Evolutionary conservation across 208 protist genomes (phyloP), one percentile per base, ranked within the genome.

Genomic region (Acanthamoeba royreba): DNA sequence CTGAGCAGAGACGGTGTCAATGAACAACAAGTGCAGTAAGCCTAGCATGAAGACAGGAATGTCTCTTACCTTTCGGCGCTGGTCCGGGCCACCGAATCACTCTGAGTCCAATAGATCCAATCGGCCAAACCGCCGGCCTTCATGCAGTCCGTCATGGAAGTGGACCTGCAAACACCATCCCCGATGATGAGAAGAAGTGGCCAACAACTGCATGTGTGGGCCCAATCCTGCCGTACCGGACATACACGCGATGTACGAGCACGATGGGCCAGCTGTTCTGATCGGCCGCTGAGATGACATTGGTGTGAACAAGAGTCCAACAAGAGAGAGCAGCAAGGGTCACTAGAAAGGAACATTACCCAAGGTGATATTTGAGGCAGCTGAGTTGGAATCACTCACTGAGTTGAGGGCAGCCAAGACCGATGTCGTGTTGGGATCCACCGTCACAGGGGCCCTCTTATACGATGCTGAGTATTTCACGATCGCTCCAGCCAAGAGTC

Each of bases 101-200:
- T 87, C 47, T 87, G 79, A 19, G 79, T 87, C 79, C 79, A 87
- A 13, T 87, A 87, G 43, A 87, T 28, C 79, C 79, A 87, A 13
- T 87, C 79, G n/a, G 79, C 79, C 0, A 87, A 31, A 0, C n/a
- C 79, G 5, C 0, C 7, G 2, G 79, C 79, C 31, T 87, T 87
- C 1, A 49, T 2, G 7, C 79, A 87, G 31, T 87, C 38, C 1
- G 43, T 5, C 79, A 87, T 87, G 15, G 79, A 42, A 0, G 79
- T 87, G 11, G 66, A 77, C 66, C 58, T 69, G 58, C 40, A n/a
- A n/a, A n/a, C n/a, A n/a, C n/a, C n/a, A n/a, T n/a, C n/a, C n/a
- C n/a, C n/a, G n/a, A n/a, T 35, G 9, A 17, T 35, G 2, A 13
- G 4, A 25, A 4, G 31, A 33, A 69, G 31, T 1, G n/a, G 17